Evolutionary conservation across 1,284 basidiomycete species (phyloP).

Genomic region (Irpex sp.): DNA sequence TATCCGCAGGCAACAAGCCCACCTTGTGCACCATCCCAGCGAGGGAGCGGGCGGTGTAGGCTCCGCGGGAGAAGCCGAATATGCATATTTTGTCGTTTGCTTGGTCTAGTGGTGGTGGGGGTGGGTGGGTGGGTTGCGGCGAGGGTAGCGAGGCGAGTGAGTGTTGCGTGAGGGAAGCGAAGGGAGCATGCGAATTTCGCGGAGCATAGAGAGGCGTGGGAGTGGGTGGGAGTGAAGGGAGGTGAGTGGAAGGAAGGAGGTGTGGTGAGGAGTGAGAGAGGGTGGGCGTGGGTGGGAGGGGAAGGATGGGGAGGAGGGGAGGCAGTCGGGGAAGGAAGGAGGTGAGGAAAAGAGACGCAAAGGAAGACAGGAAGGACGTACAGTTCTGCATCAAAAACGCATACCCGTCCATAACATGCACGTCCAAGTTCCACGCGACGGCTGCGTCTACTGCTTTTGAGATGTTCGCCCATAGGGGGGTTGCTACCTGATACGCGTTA

Average conservation of each 20-base stretch:
- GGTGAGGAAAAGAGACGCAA: too few relatives aligned
- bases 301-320: too few relatives aligned
- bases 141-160: too few relatives aligned
- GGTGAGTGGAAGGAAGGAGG: too few relatives aligned
- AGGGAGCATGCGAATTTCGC: too few relatives aligned
- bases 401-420: slow-evolving; percentile 53
- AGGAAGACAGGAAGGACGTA: too few relatives aligned
- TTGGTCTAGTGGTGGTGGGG: slow-evolving; percentile 23
- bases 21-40: slow-evolving; percentile 43
- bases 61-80: slow-evolving; percentile 65
- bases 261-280: too few relatives aligned
- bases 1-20: slow-evolving; percentile 21
- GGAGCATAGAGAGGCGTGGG: too few relatives aligned
- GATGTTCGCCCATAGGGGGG: slow-evolving; percentile 22
- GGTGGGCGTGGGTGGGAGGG: too few relatives aligned
- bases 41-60: slow-evolving; percentile 47
- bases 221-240: too few relatives aligned
- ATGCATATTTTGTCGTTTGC: slow-evolving; percentile 50
- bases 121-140: background rate
- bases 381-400: slow-evolving; percentile 31
- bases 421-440: slow-evolving; percentile 43
- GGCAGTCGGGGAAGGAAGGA: too few relatives aligned
- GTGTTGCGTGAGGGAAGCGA: background rate
- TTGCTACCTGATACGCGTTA: slow-evolving; percentile 6
- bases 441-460: slow-evolving; percentile 39